Evolutionary conservation across 2,329 filamentous ascomycete species (phyloP).

Genomic region (Penicillium olsonii): DNA sequence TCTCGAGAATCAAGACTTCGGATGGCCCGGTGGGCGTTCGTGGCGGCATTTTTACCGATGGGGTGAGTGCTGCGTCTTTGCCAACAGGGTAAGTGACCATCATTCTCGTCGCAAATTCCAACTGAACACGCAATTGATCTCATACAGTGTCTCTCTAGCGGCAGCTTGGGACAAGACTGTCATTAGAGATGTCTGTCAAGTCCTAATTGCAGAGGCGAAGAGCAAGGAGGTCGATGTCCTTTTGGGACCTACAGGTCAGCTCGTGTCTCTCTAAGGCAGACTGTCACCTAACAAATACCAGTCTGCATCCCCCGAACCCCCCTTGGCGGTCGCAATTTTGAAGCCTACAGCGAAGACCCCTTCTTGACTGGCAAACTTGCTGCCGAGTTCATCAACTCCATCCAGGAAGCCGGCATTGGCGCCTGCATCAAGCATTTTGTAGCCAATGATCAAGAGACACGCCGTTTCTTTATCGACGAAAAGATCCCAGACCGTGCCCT

Average conservation of each 20-base stretch:
- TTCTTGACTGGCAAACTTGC: constrained; percentile 12
- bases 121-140: no score
- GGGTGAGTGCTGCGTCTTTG: constrained; percentile 72
- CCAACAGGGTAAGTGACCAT: constrained; percentile 49
- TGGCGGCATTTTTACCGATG: constrained; percentile 68
- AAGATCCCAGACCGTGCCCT: constrained; percentile 9
- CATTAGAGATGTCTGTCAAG: background rate
- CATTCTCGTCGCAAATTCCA: no score
- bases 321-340: constrained; percentile 20
- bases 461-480: constrained; percentile 5
- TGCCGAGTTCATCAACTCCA: background rate
- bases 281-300: background rate
- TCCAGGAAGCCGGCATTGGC: constrained; percentile 10
- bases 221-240: background rate
- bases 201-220: background rate
- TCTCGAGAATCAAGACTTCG: constrained; percentile 66
- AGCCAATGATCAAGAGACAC: constrained; percentile 15
- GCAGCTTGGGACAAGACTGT: background rate
- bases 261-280: background rate
- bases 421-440: constrained; percentile 21
- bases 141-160: background rate
- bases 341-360: constrained; percentile 19
- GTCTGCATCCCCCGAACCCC: constrained; percentile 4
- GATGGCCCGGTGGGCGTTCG: constrained; percentile 72
- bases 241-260: background rate